Evolutionary conservation across 208 protist genomes (phyloP).

Genomic region (Trypanosoma rangeli): DNA sequence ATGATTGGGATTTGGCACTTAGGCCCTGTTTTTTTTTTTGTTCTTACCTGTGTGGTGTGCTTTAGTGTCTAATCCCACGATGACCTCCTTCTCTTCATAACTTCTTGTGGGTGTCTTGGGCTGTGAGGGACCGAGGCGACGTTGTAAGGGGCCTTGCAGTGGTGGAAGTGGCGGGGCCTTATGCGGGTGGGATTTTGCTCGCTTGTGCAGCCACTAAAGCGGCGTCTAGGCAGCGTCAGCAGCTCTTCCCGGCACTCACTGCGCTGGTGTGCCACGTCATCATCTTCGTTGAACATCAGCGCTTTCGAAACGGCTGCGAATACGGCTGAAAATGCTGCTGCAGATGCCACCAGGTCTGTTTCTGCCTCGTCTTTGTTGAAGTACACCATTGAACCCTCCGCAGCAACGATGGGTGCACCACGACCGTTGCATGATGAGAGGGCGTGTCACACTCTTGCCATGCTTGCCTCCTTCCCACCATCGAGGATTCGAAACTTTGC

Average conservation of each 20-base stretch:
- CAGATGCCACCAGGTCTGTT: not conserved
- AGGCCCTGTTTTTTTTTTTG: constrained; percentile 1
- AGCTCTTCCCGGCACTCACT: constrained; percentile 5
- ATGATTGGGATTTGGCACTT: not conserved
- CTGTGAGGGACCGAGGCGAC: not conserved
- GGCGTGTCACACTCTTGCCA: constrained; percentile 19
- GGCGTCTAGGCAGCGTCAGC: not conserved
- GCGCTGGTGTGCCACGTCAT: constrained; percentile 13
- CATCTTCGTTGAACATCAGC: not conserved
- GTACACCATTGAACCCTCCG: constrained; percentile 10
- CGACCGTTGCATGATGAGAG: constrained; percentile 15
- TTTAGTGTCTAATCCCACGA: not conserved
- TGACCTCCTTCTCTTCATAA: not conserved
- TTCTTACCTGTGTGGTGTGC: not conserved
- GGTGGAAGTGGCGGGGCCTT: not conserved
- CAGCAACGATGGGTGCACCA: constrained; percentile 21
- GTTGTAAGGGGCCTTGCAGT: not conserved
- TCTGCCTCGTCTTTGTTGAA: constrained; percentile 9
- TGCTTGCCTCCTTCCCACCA: constrained; percentile 49
- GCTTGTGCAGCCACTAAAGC: not conserved
- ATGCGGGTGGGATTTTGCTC: constrained; percentile 1
- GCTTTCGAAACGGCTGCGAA: not conserved
- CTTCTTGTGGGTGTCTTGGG: not conserved
- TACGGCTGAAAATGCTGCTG: not conserved
- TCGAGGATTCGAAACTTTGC: constrained; percentile 88